Evolutionary conservation across 257 asterid species (phyloP).

Genomic region (Coffea canephora): DNA sequence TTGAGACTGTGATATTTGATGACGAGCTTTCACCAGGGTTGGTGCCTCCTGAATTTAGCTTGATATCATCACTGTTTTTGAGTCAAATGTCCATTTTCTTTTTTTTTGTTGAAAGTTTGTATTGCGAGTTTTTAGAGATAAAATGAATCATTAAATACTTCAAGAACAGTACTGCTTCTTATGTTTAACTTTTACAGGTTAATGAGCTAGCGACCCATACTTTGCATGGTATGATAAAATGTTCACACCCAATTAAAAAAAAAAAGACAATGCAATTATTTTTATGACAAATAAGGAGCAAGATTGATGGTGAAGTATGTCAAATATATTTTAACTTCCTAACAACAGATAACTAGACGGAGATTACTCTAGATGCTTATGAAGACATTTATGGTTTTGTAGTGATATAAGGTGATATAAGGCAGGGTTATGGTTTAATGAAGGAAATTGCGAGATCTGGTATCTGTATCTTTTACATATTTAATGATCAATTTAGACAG

Average conservation of each 20-base stretch:
- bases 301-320: background rate
- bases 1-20: constrained; percentile 88
- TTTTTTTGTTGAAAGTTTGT: too few relatives aligned
- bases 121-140: too few relatives aligned
- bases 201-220: background rate
- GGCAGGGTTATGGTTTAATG: background rate
- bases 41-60: constrained; percentile 20
- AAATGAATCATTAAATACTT: background rate
- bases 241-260: background rate
- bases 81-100: background rate
- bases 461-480: background rate
- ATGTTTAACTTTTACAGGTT: background rate
- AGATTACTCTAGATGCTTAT: background rate
- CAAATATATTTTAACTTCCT: background rate
- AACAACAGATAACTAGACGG: background rate
- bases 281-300: background rate
- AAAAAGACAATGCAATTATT: too few relatives aligned
- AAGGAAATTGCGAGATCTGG: background rate
- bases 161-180: background rate
- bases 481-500: constrained; percentile 55
- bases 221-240: background rate
- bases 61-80: background rate
- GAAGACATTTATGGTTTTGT: background rate
- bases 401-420: background rate
- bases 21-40: constrained; percentile 99